Conservation (phyloP, 2,329 filamentous ascomycete genomes). For the Colletotrichum sp. region DNA sequence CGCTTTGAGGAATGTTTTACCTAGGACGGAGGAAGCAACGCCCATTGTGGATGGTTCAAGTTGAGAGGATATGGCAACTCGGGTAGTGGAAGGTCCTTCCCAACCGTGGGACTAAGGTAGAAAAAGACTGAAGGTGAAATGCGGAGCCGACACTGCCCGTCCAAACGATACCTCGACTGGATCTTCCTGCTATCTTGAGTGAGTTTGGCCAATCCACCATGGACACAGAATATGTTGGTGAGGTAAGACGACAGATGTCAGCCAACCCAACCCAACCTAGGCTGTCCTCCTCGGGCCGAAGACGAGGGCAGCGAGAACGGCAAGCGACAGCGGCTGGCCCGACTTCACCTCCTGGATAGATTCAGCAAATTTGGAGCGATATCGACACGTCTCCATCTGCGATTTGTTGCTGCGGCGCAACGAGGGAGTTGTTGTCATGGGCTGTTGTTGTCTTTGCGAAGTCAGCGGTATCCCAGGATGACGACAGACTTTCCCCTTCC, state of each 20-base stretch:
- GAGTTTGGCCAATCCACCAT: not conserved
- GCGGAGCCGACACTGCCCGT: not conserved
- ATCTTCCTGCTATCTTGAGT: not conserved
- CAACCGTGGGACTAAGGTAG: not conserved
- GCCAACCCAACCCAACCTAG: not conserved
- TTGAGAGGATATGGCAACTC: not conserved
- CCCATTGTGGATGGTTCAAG: not conserved
- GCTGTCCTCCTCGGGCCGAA: not conserved
- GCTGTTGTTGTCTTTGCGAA: conserved; percentile 10
- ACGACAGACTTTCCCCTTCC: conserved; percentile 20
- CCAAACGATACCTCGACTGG: not conserved
- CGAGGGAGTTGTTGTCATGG: not conserved
- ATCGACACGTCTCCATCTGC: not conserved
- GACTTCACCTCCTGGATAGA: not conserved
- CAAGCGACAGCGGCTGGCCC: not conserved
- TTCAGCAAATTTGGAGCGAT: not conserved
- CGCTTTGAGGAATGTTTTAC: not conserved
- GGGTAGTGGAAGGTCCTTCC: not conserved
- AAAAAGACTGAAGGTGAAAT: not conserved
- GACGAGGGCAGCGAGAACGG: not conserved
- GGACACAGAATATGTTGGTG: not conserved
- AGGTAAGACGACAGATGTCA: not conserved
- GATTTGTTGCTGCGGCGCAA: not conserved
- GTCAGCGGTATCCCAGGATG: conserved; percentile 21
- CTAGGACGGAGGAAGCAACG: not conserved